Base-by-base conservation (phyloP, 208 protist species). In the Crithidia acanthocephali region DNA sequence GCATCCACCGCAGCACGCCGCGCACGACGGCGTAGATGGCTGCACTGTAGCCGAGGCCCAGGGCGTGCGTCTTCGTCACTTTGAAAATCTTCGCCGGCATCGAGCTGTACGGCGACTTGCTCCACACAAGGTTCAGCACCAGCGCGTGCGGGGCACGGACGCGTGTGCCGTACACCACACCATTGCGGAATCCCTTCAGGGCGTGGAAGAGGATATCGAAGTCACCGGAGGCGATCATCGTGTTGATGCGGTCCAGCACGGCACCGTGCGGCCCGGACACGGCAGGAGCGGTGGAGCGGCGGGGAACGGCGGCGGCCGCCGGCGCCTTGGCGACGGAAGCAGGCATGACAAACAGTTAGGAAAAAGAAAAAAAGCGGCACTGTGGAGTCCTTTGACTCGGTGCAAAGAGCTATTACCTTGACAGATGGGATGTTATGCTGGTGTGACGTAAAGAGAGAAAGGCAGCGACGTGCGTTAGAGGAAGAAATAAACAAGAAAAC, bases 111-210 rank as follows among this genome's bases (percentile, higher is more conserved):
- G 90, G 88, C 0, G 79, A 82, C 50, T 84, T 80, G 76, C 86
- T 89, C 89, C 90, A 97, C 15, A 97, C 86, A 7, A 96, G 48
- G 68, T 91, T 94, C 45, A 97, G 73, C 72, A 95, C 91, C 33
- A 97, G 80, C 6, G 93, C 87, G 74, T 97, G 93, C 2, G 90
- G 90, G n/a, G 86, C 87, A 16, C 93, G 88, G 23, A 96, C 88
- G 18, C 83, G 76, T 13, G 85, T 85, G 50, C 93, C 93, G 74
- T 97, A 97, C 0, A 94, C 87, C 40, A 93, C 78, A 30, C 93
- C 93, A 55, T 97, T 95, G 33, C 93, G 90, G 50, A 95, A 94
- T 0, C 78, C 89, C 57, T 96, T 94, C 4, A 97, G 63, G 1
- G 88, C 83, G 18, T 83, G 74, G 35, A 96, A 86, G 44, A 95